Evolutionary conservation across 495 filamentous ascomycete species (phyloP), one percentile per base, ranked within the genome.

Genomic region (Platismatia glauca): DNA sequence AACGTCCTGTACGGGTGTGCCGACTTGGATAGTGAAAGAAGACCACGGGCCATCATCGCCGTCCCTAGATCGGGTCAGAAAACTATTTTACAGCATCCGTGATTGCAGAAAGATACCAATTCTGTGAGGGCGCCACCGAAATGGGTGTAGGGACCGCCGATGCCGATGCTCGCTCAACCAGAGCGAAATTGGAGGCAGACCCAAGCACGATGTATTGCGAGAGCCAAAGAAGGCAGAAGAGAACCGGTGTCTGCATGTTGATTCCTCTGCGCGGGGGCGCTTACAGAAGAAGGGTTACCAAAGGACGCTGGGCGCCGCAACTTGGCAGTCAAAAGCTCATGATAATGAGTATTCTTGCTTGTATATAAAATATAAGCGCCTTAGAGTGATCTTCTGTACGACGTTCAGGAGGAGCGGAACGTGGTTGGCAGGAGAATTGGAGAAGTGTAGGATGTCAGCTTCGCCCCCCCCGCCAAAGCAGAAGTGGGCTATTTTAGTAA

Each of bases 1-100:
- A 37, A 79, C 67, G 62, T 66, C 70, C 62, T 83, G 80, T 35
- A 73, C 64, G 9, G 82, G 81, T 9, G 71, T 75, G 53, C 82
- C 82, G 13, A 83, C 71, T 22, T 71, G 68, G 29, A 84, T 58
- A 46, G 70, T 71, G 64, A 83, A 82, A 7, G 79, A 76, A 38
- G 76, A 79, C 82, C 81, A 84, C 15, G 70, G 68, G 22, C 82
- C 81, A 69, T 84, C 81, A 66, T 76, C 75, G 18, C 81, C 81
- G 41, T 81, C 79, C 74, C 79, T 83, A 22, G 18, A 34, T 15
- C 38, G 7, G 2, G 50, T 62, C 41, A 61, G 58, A 15, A 43
- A 24, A 15, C n/a, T n/a, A n/a, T 7, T 38, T 20, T 6, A 20
- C n/a, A 55, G 7, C 46, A n/a, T 22, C 1, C 3, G 18, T n/a